Base-by-base conservation (phyloP, 1,284 basidiomycete species). In the Papiliotrema fonsecae region DNA sequence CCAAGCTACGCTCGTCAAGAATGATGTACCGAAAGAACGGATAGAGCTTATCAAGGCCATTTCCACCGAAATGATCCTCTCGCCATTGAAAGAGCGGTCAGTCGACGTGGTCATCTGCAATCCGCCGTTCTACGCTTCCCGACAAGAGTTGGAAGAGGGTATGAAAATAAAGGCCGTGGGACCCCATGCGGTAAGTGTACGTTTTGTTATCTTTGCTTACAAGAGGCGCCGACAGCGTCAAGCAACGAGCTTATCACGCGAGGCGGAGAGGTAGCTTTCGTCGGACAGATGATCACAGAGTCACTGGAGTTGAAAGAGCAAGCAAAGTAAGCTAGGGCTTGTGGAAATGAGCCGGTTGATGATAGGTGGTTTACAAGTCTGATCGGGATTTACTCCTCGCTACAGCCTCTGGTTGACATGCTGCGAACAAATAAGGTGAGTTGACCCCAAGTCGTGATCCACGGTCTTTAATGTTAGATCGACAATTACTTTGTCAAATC, bases 41-140 rank as follows among this genome's bases (percentile, higher is more conserved):
- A 80, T 91, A 27, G 48, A 58, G 0, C 55, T 89, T 10, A 32
- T 78, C 2, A 72, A 73, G 42, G 49, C 58, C 0, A 73, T 77
- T 0, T 53, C 65, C 0, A 61, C 69, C 0, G 77, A 74, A 1
- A 74, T 74, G 0, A 78, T 89, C 31, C 72, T 88, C 4, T 74
- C 76, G 30, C 77, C 77, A 11, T 60, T 83, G 2, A 47, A 67
- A 43, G 41, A 36, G n/a, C n/a, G 51, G 32, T 21, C 39, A 47
- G 81, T 80, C 67, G 79, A 82, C 50, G 88, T 93, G 58, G 83
- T 83, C 0, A 89, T 97, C 83, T 97, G 92, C 73, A 97, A 97
- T 65, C 94, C 94, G 0, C 93, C 93, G 0, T 97, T 97, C 72
- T 97, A 94, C 65, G 67, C 75, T 13, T 87, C 82, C 45, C 60